Base-by-base conservation (phyloP, 257 asterid species). In the Linaria vulgaris region DNA sequence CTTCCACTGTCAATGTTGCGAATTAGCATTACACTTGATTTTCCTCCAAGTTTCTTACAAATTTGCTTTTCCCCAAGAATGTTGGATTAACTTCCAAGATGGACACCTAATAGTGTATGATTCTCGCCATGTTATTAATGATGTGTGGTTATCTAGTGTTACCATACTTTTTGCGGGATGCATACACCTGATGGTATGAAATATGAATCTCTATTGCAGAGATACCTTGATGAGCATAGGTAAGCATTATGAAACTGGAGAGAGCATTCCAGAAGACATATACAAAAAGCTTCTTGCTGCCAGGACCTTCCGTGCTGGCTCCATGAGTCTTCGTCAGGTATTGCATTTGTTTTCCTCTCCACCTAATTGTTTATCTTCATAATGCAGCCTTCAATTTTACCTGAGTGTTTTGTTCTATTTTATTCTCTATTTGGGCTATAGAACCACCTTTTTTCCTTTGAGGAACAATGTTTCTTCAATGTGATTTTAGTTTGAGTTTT, bases 221-320 rank as follows among this genome's bases (percentile, higher is more conserved):
- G 95, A 87, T 69, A 90, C 99, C 69, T 80, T 94, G 85, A 85
- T 87, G 96, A 76, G 95, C 69, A 87, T 94, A 52, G 99, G 97
- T 64, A 90, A 87, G 86, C 99, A 94, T 81, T 86, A 90, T 75
- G 97, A 87, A 81, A 84, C 97, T 52, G 99, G 92, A 68, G 96
- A 94, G 74, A 66, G 73, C 69, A 86, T 94, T 68, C 99, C 97
- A 24, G 97, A 94, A 77, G 96, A 71, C 69, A 82, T 90, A 67
- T 94, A 94, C 76, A 45, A 79, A 76, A 94, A 85, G 83, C 97
- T 94, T 80, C 99, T 94, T 63, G 95, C 97, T 67, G 97, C 99
- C 16, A 85, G 96, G 80, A 94, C 99, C 48, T 94, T 80, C 79
- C 97, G 95, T 72, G 97, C 99, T 57, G 99, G 99, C 63, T 82